Percentiles rank a stretch among this genome's conserved stretches.
Evolutionary conservation across 106 monocot species (phyloP).

Genomic region (Phalaenopsis equestris): DNA sequence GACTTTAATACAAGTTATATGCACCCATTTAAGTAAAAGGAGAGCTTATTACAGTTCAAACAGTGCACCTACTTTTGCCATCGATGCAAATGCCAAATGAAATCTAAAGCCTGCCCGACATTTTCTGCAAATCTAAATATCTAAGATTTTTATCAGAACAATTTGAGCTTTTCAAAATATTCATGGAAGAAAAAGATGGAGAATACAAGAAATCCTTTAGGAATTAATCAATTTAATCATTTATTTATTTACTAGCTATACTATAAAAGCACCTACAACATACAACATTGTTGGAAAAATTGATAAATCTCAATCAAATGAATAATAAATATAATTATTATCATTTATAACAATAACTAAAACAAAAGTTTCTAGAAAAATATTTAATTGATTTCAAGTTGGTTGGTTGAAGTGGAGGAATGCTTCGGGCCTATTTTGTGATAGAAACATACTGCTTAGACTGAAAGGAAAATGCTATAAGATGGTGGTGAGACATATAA

Average conservation of each 20-base stretch:
- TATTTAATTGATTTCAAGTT: no score
- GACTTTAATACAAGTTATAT: background rate
- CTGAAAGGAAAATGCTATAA: no score
- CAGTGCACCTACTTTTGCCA: background rate
- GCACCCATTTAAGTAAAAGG: background rate
- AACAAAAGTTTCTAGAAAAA: no score
- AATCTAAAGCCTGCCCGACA: background rate
- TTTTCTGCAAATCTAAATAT: background rate
- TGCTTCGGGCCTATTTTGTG: no score
- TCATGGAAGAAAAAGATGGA: background rate
- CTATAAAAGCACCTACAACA: background rate
- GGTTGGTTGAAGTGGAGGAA: no score
- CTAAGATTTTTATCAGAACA: background rate
- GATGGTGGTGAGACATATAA: no score
- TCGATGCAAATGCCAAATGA: background rate
- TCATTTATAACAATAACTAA: no score
- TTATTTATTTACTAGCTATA: background rate
- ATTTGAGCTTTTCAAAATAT: background rate
- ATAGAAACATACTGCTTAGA: no score
- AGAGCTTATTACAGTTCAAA: background rate
- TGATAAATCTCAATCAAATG: background rate
- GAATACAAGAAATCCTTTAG: background rate
- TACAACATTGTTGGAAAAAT: background rate
- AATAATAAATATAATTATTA: background rate
- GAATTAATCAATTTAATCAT: background rate